These are phyloP conservation scores for Chytriomyces confervae DNA, from an alignment of 192 early-diverging fungal species.

Conservation along the genomic window DNA sequence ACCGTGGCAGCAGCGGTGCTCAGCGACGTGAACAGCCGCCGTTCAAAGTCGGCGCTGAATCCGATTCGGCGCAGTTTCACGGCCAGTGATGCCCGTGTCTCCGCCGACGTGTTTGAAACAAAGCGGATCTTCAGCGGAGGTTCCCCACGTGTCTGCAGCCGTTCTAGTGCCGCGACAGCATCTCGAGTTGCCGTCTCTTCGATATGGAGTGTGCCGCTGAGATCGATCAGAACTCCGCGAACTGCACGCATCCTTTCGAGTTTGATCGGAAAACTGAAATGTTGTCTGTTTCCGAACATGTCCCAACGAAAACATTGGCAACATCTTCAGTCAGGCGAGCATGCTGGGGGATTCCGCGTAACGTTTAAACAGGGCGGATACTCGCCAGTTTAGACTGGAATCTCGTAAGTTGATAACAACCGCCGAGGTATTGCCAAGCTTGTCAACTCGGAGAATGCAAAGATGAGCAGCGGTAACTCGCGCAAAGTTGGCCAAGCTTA, in stretches of 20 bases:
- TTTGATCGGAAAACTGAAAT: background rate
- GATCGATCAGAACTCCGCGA: slow-evolving; percentile 73
- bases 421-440: too few relatives aligned
- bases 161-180: slow-evolving; percentile 68
- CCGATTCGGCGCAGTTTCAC: slow-evolving; percentile 68
- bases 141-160: slow-evolving; percentile 53
- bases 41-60: slow-evolving; percentile 62
- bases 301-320: too few relatives aligned
- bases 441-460: too few relatives aligned
- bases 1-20: slow-evolving; percentile 70
- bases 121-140: background rate
- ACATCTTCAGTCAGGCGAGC: too few relatives aligned
- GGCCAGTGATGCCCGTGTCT: slow-evolving; percentile 61
- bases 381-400: too few relatives aligned
- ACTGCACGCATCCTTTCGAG: slow-evolving; percentile 2
- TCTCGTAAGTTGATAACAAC: too few relatives aligned
- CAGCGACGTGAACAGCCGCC: slow-evolving; percentile 81
- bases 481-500: too few relatives aligned
- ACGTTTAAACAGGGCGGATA: too few relatives aligned
- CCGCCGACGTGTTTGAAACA: slow-evolving; percentile 1
- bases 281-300: too few relatives aligned
- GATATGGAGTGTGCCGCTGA: slow-evolving; percentile 82
- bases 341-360: too few relatives aligned
- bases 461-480: too few relatives aligned
- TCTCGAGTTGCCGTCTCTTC: slow-evolving; percentile 67